These are phyloP conservation scores for Hydnum rufescens DNA, from an alignment of 768 basidiomycete species.

Conservation along the genomic window DNA sequence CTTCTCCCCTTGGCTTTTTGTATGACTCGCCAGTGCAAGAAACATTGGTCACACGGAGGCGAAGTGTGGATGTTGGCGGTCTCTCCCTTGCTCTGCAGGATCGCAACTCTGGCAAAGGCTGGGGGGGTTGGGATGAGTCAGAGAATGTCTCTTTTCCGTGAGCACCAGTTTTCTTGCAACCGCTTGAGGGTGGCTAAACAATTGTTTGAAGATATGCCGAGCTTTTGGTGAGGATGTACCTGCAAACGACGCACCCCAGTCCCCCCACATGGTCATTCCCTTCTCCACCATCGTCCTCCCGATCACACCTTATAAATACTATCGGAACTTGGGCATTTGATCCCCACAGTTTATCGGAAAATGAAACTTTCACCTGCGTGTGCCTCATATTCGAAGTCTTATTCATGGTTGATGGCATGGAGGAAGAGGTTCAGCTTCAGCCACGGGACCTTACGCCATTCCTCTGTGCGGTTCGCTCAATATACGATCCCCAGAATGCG, in stretches of 20 bases:
- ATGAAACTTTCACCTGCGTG: conserved; percentile 64
- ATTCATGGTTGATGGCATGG: conserved; percentile 43
- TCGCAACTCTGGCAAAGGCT: conserved; percentile 39
- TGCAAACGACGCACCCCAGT: conserved; percentile 34
- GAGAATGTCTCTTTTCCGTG: conserved; percentile 24
- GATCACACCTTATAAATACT: conserved; percentile 40
- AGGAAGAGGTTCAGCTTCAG: conserved; percentile 20
- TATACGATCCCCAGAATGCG: conserved; percentile 78
- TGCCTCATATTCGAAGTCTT: conserved; percentile 75
- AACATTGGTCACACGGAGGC: conserved; percentile 20
- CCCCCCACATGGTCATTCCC: background rate
- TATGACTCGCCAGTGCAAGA: background rate
- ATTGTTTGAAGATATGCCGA: conserved; percentile 42
- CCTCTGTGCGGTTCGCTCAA: conserved; percentile 69
- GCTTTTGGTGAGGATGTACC: conserved; percentile 66
- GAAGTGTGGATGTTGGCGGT: conserved; percentile 82
- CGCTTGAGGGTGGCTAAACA: conserved; percentile 15
- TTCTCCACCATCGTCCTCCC: conserved; percentile 15
- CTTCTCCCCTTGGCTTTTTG: background rate
- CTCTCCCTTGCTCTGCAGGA: conserved; percentile 49
- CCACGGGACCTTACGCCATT: conserved; percentile 59
- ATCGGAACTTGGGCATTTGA: conserved; percentile 82
- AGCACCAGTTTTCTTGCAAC: conserved; percentile 15
- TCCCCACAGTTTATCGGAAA: conserved; percentile 62
- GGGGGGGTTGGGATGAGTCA: conserved; percentile 39